Conservation (phyloP, 2,329 filamentous ascomycete genomes). For the Atkinsonella texensis region DNA sequence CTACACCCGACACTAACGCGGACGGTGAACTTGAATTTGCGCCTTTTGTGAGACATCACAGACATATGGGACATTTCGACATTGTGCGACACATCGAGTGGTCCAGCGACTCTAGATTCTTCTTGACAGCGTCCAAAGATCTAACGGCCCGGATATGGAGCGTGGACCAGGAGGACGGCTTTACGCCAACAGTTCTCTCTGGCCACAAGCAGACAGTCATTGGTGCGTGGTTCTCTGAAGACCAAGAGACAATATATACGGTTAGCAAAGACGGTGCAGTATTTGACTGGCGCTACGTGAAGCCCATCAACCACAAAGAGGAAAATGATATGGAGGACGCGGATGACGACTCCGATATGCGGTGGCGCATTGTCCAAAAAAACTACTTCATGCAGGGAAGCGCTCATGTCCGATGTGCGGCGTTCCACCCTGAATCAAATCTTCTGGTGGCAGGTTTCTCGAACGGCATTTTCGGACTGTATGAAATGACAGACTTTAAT, state of each 20-base stretch:
- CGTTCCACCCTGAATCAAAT: conserved; percentile 75
- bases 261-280: conserved; percentile 95
- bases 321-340: conserved; percentile 49
- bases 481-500: conserved; percentile 93
- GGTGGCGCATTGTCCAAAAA: conserved; percentile 83
- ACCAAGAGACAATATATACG: conserved; percentile 93
- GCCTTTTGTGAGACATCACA: conserved; percentile 80
- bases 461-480: conserved; percentile 83
- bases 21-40: conserved; percentile 87
- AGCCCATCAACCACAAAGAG: conserved; percentile 41
- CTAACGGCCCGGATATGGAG: conserved; percentile 94
- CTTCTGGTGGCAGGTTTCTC: conserved; percentile 96
- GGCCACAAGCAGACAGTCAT: conserved; percentile 85
- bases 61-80: conserved; percentile 82
- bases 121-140: conserved; percentile 84
- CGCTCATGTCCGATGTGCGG: conserved; percentile 78
- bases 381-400: conserved; percentile 92
- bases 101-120: conserved; percentile 93
- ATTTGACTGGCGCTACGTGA: conserved; percentile 83
- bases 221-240: conserved; percentile 91
- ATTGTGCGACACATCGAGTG: conserved; percentile 77
- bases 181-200: conserved; percentile 77
- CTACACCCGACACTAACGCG: conserved; percentile 66
- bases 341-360: conserved; percentile 51
- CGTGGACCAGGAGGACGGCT: conserved; percentile 72